phyloP scores from a whole-genome alignment of 73 alveolate species.

The Stentor roeselii region DNA sequence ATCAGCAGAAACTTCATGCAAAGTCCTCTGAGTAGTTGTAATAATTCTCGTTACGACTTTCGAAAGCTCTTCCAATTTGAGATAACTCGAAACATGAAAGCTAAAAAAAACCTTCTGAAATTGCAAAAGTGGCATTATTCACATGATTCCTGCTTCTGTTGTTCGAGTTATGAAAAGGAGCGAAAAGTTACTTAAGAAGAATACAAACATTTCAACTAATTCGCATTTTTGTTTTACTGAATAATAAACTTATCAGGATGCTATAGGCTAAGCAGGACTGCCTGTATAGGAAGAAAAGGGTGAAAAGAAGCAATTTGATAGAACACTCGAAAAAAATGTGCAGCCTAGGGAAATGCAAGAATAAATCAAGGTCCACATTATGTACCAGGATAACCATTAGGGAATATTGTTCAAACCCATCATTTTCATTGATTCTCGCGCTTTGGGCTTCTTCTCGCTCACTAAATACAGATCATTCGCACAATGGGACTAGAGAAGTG shows the following conservation, averaged over 20 bases:
- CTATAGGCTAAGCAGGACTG: slow-evolving; percentile 49
- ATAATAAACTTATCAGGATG: slow-evolving; percentile 55
- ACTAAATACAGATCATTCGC: slow-evolving; percentile 67
- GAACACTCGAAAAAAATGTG: slow-evolving; percentile 44
- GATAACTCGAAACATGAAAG: slow-evolving; percentile 54
- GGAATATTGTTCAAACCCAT: slow-evolving; percentile 91
- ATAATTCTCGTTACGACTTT: slow-evolving; percentile 38
- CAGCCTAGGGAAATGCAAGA: slow-evolving; percentile 35
- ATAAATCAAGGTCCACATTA: slow-evolving; percentile 55
- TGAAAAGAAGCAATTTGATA: slow-evolving; percentile 37
- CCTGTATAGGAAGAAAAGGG: slow-evolving; percentile 46
- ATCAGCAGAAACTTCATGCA: slow-evolving; percentile 47
- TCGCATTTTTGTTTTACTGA: slow-evolving; percentile 60
- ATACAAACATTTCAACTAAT: slow-evolving; percentile 46
- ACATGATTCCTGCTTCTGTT: slow-evolving; percentile 35
- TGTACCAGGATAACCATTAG: slow-evolving; percentile 80
- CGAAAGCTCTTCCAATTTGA: slow-evolving; percentile 51
- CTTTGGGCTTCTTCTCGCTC: slow-evolving; percentile 86
- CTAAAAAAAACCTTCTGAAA: slow-evolving; percentile 47
- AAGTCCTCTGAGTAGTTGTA: slow-evolving; percentile 39
- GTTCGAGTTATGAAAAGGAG: not conserved
- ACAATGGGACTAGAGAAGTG: slow-evolving; percentile 74
- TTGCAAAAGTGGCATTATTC: slow-evolving; percentile 51
- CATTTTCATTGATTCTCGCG: slow-evolving; percentile 96
- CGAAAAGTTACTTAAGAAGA: slow-evolving; percentile 34